A percentile compares a stretch with the other conserved stretches of the same genome.
phyloP scores from a whole-genome alignment of 805 yeast species.

The Ascoidea asiatica region DNA sequence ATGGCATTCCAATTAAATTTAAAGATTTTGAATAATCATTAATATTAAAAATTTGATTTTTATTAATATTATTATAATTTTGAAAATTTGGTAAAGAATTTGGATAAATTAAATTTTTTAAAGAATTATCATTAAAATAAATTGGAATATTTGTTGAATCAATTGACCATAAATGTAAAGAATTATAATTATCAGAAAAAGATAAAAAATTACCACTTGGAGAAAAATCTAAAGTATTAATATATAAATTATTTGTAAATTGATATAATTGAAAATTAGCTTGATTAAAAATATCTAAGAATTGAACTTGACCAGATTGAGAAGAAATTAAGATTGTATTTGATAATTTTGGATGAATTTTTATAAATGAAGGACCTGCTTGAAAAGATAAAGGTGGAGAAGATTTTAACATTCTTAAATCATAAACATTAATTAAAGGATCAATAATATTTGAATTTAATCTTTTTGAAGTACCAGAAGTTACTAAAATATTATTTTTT shows the following conservation, averaged over 20 bases:
- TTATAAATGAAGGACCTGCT: conserved; percentile 78
- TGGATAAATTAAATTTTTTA: conserved; percentile 57
- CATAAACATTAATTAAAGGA: conserved; percentile 74
- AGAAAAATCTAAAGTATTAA: conserved; percentile 20
- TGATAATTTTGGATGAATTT: conserved; percentile 78
- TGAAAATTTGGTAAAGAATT: conserved; percentile 22
- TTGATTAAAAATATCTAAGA: conserved; percentile 77
- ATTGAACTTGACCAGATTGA: conserved; percentile 68
- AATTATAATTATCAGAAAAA: conserved; percentile 50
- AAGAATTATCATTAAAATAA: conserved; percentile 26
- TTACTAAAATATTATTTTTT: conserved; percentile 51
- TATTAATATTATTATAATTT: conserved; percentile 19
- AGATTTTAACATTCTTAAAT: conserved; percentile 56
- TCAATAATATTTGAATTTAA: conserved; percentile 49
- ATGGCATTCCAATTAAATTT: conserved; percentile 73
- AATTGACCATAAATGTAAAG: conserved; percentile 58
- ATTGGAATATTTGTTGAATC: conserved; percentile 28
- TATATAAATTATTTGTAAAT: conserved; percentile 24
- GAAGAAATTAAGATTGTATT: conserved; percentile 67
- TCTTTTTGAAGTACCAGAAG: conserved; percentile 70
- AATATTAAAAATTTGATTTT: conserved; percentile 15
- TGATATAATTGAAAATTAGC: conserved; percentile 51
- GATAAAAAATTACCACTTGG: conserved; percentile 65
- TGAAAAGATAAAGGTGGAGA: conserved; percentile 77
- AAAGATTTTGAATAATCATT: conserved; percentile 44